phyloP scores from a whole-genome alignment of 208 protist species.

The Trypanosoma caninum region DNA sequence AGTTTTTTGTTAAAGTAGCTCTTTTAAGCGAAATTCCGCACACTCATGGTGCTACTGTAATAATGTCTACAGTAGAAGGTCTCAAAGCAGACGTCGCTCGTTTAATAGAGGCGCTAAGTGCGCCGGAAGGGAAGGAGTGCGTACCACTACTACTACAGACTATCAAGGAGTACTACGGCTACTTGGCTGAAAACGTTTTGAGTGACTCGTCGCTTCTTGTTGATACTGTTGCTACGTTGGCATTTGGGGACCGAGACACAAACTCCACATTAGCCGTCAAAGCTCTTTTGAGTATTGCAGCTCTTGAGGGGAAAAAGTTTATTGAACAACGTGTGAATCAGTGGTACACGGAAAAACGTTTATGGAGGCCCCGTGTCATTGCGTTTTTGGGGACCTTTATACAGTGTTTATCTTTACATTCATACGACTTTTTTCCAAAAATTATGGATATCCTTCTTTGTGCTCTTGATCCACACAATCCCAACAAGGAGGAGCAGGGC shows the following conservation, averaged over 20 bases:
- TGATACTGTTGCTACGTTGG: slow-evolving; percentile 18
- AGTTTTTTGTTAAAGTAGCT: slow-evolving; percentile 10
- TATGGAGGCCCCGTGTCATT: slow-evolving; percentile 23
- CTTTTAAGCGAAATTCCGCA: slow-evolving; percentile 9
- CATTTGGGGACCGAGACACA: slow-evolving; percentile 14
- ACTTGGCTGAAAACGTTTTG: slow-evolving; percentile 7
- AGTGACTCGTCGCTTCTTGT: slow-evolving; percentile 4
- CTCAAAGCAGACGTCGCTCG: background rate
- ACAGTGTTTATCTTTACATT: slow-evolving; percentile 14
- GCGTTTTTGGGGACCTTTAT: slow-evolving; percentile 22
- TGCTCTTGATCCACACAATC: slow-evolving; percentile 36
- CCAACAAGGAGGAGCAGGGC: slow-evolving; percentile 32
- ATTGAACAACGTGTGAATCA: slow-evolving; percentile 13
- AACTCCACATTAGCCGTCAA: slow-evolving; percentile 5
- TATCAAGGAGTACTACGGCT: slow-evolving; percentile 19
- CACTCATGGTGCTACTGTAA: background rate
- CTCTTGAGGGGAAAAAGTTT: slow-evolving; percentile 16
- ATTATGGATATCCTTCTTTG: slow-evolving; percentile 28
- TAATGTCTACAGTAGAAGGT: slow-evolving; percentile 2
- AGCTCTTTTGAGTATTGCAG: slow-evolving; percentile 18
- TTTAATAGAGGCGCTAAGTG: background rate
- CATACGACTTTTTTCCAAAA: slow-evolving; percentile 19
- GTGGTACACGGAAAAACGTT: slow-evolving; percentile 24
- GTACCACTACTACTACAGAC: slow-evolving; percentile 14
- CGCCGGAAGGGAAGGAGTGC: background rate